Evolutionary conservation across 495 filamentous ascomycete species (phyloP), one percentile per base, ranked within the genome.

Genomic region (Penicillium psychrofluorescens): DNA sequence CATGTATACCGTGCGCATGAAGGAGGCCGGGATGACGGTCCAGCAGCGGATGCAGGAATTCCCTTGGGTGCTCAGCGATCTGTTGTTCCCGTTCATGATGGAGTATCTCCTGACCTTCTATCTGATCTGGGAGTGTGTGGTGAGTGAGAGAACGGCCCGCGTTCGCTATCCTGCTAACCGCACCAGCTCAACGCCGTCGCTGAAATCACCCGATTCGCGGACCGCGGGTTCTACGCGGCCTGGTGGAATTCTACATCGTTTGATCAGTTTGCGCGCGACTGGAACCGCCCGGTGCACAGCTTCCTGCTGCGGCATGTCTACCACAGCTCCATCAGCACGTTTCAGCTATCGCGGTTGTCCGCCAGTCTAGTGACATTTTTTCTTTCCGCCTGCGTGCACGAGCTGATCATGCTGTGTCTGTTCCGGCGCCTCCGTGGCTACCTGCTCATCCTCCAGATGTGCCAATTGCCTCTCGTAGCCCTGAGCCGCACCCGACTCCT

Each of bases 351-450:
- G 48, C 80, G 79, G 55, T 67, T 75, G 44, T 77, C 77, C n/a
- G 85, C 85, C 8, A 87, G 83, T 29, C 68, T 87, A 13, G 75
- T 85, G 27, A 89, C 85, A 7, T 89, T 89, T 54, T 71, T 87
- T 40, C 56, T 89, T 10, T 77, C 71, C 11, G 82, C 84, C 2
- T 72, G 78, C 46, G 75, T 86, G 14, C 85, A 89, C 51, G 85
- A 88, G 59, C 66, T 88, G 68, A 48, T 87, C 48, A 88, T 88
- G 85, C 78, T 79, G 66, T 81, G 81, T 41, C 76, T 89, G 43
- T 89, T 89, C 54, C 81, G 81, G 63, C 85, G 86, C 50, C 72
- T 88, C 16, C 68, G 85, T 30, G 85, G 85, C 6, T 88, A 88
- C 51, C 57, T 90, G 48, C 69, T 88, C 8, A 59, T 77, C 22